Evolutionary conservation across 371 early-diverging fungal genomes (phyloP).

Genomic region (Amoeboaphelidium protococcarum): DNA sequence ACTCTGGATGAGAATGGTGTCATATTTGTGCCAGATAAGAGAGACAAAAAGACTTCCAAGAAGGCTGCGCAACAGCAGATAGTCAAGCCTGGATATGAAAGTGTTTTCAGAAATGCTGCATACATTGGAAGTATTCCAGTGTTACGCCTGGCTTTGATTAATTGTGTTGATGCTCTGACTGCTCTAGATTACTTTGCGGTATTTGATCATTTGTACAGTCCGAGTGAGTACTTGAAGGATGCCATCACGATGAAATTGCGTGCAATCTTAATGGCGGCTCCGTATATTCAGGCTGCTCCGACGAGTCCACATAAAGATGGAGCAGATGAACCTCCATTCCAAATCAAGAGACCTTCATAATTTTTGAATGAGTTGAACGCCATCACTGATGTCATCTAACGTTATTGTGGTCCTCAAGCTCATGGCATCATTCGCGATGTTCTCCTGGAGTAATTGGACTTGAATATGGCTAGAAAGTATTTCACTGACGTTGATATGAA

Average conservation of each 20-base stretch:
- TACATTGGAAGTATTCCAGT: too few species aligned
- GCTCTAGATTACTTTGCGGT: not conserved
- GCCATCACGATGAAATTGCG: not conserved
- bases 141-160: too few species aligned
- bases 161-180: not conserved
- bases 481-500: not conserved
- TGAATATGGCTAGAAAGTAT: not conserved
- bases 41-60: not conserved
- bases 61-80: not conserved
- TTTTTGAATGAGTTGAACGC: not conserved
- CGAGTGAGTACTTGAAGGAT: not conserved
- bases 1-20: not conserved
- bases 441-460: not conserved
- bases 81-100: not conserved
- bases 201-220: not conserved
- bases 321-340: not conserved
- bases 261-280: not conserved
- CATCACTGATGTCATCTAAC: not conserved
- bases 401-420: not conserved
- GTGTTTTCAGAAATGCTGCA: not conserved
- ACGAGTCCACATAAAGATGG: not conserved
- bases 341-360: not conserved
- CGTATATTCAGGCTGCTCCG: not conserved
- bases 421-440: not conserved
- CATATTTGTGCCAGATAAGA: not conserved